Conservation (phyloP, 1,139 yeast genomes). For the Hemisphaericaspora lyxosophila region DNA sequence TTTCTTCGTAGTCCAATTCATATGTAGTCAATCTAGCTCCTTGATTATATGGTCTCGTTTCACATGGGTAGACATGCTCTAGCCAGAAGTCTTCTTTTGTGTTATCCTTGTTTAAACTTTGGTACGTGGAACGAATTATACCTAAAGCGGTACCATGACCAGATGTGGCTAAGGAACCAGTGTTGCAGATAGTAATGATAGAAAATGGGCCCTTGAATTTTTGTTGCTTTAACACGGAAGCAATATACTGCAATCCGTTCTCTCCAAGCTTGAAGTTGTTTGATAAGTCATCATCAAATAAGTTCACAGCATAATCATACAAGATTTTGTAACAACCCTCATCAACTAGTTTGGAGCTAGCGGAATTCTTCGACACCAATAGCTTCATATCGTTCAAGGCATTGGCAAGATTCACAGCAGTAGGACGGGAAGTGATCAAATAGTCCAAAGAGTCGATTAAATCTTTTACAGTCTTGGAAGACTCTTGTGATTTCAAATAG, state of each 20-base stretch:
- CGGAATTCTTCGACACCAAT: conserved; percentile 17
- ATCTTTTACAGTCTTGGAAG: conserved; percentile 26
- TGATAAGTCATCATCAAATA: conserved; percentile 72
- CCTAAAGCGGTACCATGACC: conserved; percentile 98
- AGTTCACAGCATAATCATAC: conserved; percentile 51
- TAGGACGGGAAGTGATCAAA: conserved; percentile 80
- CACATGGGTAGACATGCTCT: conserved; percentile 80
- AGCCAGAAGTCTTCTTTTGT: conserved; percentile 41
- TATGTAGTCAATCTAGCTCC: conserved; percentile 93
- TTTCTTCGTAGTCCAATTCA: conserved; percentile 79
- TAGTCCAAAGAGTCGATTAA: conserved; percentile 55
- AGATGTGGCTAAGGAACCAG: conserved; percentile 92
- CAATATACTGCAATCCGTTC: conserved; percentile 74
- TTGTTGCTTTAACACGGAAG: conserved; percentile 44
- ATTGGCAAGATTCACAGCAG: conserved; percentile 89
- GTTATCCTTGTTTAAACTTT: conserved; percentile 29
- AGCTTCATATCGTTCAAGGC: conserved; percentile 63
- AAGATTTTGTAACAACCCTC: conserved; percentile 39
- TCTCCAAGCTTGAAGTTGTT: conserved; percentile 79
- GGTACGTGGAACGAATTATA: conserved; percentile 71
- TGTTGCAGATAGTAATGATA: conserved; percentile 81
- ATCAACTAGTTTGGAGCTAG: conserved; percentile 16
- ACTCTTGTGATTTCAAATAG: conserved; percentile 14
- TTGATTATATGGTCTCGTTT: conserved; percentile 95
- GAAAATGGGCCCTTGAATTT: conserved; percentile 66